These are phyloP conservation scores for Saposhnikovia divaricata DNA, from an alignment of 129 eudicot species.

Conservation along the genomic window DNA sequence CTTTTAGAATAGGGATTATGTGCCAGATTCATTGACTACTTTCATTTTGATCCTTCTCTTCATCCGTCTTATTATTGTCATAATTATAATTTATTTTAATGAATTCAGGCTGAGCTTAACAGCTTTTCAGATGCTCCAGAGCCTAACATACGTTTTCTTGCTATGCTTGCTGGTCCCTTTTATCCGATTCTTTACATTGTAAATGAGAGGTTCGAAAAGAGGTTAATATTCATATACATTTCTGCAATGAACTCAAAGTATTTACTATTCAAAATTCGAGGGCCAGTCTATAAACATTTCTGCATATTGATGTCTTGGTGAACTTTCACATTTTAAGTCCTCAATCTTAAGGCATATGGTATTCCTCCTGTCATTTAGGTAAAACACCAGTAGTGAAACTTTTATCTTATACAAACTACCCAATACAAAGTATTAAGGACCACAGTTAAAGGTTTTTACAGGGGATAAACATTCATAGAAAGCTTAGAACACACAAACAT, in stretches of 20 bases:
- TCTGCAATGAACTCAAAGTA: not conserved
- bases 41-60: not conserved
- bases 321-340: not conserved
- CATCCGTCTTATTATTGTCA: constrained; percentile 1
- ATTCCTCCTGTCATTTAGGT: not conserved
- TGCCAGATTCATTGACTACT: too few species aligned
- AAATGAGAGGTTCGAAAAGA: constrained; percentile 54
- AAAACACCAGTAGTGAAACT: not conserved
- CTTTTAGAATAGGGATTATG: too few species aligned
- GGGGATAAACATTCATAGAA: not conserved
- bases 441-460: not conserved
- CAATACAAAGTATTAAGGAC: not conserved
- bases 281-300: not conserved
- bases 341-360: not conserved
- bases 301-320: not conserved
- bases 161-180: constrained; percentile 89
- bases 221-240: not conserved
- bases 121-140: constrained; percentile 72
- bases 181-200: constrained; percentile 80
- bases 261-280: not conserved
- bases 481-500: not conserved
- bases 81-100: not conserved
- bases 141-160: constrained; percentile 71
- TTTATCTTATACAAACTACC: not conserved
- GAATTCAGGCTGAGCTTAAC: constrained; percentile 71